A percentile compares a stretch with the other conserved stretches of the same genome.
Evolutionary conservation across 2,329 filamentous ascomycete species (phyloP).

Genomic region (Dothiorella sarmentorum): DNA sequence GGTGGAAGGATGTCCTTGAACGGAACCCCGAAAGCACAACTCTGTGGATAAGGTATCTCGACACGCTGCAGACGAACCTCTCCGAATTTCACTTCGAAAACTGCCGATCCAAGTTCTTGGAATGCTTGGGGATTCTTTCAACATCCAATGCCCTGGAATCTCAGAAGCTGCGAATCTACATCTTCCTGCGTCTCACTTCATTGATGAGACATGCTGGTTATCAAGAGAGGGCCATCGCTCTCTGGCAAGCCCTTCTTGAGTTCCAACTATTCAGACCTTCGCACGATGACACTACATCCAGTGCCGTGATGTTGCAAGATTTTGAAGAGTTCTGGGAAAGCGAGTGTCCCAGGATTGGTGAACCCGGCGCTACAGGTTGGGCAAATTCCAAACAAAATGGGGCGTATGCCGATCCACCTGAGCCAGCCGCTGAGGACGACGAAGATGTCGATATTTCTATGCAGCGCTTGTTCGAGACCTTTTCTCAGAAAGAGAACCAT

Average conservation of each 20-base stretch:
- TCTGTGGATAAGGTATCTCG: constrained; percentile 71
- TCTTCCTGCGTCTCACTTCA: constrained; percentile 70
- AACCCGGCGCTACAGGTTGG: constrained; percentile 71
- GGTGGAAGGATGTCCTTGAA: constrained; percentile 63
- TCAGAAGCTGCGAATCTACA: constrained; percentile 51
- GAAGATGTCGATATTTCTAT: constrained; percentile 19
- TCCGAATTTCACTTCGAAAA: constrained; percentile 65
- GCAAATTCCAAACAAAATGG: constrained; percentile 25
- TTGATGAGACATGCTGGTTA: constrained; percentile 77
- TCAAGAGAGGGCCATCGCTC: constrained; percentile 68
- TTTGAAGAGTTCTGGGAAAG: constrained; percentile 85
- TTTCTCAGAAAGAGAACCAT: constrained; percentile 51
- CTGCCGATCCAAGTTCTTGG: constrained; percentile 57
- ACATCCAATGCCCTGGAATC: constrained; percentile 36
- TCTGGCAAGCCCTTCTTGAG: constrained; percentile 83
- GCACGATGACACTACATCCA: constrained; percentile 13
- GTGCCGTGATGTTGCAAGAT: neutral
- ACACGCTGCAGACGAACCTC: constrained; percentile 67
- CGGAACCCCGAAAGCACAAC: constrained; percentile 56
- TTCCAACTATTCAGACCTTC: constrained; percentile 60
- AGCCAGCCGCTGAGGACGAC: neutral
- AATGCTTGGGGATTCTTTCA: constrained; percentile 51
- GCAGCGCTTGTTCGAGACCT: constrained; percentile 23
- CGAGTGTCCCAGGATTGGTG: constrained; percentile 75
- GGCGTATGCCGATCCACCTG: constrained; percentile 22